Percentiles rank a stretch among this genome's conserved stretches.
phyloP scores from a whole-genome alignment of 2,329 filamentous ascomycete genomes.

The Beauveria asiatica region DNA sequence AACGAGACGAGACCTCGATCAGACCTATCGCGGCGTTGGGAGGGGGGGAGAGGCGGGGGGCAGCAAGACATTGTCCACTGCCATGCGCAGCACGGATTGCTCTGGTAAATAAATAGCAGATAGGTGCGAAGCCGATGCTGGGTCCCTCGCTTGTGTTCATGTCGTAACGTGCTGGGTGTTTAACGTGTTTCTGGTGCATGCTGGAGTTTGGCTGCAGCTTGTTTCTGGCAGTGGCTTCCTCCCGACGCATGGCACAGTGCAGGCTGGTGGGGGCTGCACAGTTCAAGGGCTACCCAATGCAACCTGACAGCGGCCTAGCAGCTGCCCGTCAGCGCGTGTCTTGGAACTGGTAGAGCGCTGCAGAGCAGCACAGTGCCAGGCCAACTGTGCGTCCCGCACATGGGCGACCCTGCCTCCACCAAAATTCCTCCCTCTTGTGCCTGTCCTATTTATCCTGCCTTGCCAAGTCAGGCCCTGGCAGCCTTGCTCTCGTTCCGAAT shows the following conservation, averaged over 20 bases:
- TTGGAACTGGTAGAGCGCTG: neutral
- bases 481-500: neutral
- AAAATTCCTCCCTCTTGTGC: neutral
- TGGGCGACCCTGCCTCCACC: neutral
- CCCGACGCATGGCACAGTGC: neutral
- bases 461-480: neutral
- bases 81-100: neutral
- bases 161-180: neutral
- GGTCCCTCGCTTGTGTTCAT: neutral
- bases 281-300: neutral
- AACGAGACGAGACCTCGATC: neutral
- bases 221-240: neutral
- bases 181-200: neutral
- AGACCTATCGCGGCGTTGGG: neutral
- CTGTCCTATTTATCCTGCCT: neutral
- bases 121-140: neutral
- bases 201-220: neutral
- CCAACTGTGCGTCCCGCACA: neutral
- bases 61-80: neutral
- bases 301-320: neutral
- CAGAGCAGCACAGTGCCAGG: conserved; percentile 2
- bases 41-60: neutral
- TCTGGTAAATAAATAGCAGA: neutral
- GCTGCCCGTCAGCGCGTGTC: neutral
- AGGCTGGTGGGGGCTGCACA: neutral